phyloP scores from a whole-genome alignment of 805 yeast genomes.

The Yueomyces sp. region DNA sequence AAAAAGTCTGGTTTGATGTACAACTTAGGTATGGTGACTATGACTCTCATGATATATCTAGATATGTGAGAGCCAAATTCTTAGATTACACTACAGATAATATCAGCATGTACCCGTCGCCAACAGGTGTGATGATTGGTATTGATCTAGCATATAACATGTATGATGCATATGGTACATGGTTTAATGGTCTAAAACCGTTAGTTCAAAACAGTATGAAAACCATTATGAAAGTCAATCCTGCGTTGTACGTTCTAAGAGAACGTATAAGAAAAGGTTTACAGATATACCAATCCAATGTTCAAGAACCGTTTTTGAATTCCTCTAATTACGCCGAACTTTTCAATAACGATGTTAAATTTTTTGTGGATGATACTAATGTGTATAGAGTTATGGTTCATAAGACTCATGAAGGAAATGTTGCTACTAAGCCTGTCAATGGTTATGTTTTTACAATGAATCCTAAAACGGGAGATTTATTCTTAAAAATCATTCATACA shows the following conservation, averaged over 20 bases:
- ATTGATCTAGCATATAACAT: slow-evolving; percentile 90
- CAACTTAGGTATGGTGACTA: slow-evolving; percentile 94
- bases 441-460: slow-evolving; percentile 86
- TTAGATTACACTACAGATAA: slow-evolving; percentile 87
- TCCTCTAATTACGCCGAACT: slow-evolving; percentile 84
- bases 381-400: slow-evolving; percentile 90
- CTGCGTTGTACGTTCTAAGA: slow-evolving; percentile 79
- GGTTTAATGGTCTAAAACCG: slow-evolving; percentile 93
- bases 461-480: slow-evolving; percentile 83
- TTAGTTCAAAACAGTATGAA: slow-evolving; percentile 83
- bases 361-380: slow-evolving; percentile 86
- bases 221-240: slow-evolving; percentile 88
- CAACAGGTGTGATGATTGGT: slow-evolving; percentile 84
- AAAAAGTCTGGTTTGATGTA: slow-evolving; percentile 87
- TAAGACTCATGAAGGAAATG: slow-evolving; percentile 82
- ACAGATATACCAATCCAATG: slow-evolving; percentile 85
- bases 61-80: slow-evolving; percentile 86
- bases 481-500: slow-evolving; percentile 79
- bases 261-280: slow-evolving; percentile 91
- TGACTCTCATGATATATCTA: slow-evolving; percentile 91
- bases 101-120: slow-evolving; percentile 76
- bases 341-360: slow-evolving; percentile 68
- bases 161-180: slow-evolving; percentile 93
- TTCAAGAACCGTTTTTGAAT: slow-evolving; percentile 81
- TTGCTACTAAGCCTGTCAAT: slow-evolving; percentile 83